Evolutionary conservation across 345 rosid genomes (phyloP), one percentile per base, ranked within the genome.

Genomic region (Toxicodendron radicans): DNA sequence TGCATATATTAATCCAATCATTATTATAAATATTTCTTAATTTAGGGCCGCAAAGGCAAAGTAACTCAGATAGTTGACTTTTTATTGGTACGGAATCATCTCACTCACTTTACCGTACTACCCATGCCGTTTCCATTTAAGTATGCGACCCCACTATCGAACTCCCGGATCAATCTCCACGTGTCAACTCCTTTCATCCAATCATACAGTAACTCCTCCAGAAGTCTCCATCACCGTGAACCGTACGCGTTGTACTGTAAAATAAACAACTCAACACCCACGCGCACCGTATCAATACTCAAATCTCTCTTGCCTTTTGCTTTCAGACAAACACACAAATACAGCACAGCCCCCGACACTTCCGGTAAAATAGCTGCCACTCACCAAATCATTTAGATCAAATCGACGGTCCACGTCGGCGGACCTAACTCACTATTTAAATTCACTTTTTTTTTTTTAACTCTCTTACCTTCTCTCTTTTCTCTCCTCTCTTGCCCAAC

Each of bases 211-310:
- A 46, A 45, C 41, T 21, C 45, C 4, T 21, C 9, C 20, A 6
- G 2, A 7, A 4, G 63, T 72, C 75, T 45, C 20, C 3, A 5
- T 71, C 83, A 71, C 69, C 81, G 73, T 70, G 57, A 43, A 75
- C 80, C 74, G 72, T 74, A 77, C 83, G 85, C 85, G 76, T 69
- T 4, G 53, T 56, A 75, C 23, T 7, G 21, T 20, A 57, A 41
- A 32, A 56, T 65, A 60, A 60, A 12, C 71, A 77, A 3, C 11
- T 77, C 56, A 11, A 49, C 52, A 48, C 5, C 41, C 43, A 30
- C 33, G 18, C 33, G 59, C 78, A 75, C 30, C 48, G 11, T 2
- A 74, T 30, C 59, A 32, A 43, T 72, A 32, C 81, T 71, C 21
- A 24, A 13, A 0, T 10, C 41, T 24, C 38, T 7, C 38, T 23